Evolutionary conservation across 768 basidiomycete genomes (phyloP), one percentile per base, ranked within the genome.

Genomic region (Russula sp.): DNA sequence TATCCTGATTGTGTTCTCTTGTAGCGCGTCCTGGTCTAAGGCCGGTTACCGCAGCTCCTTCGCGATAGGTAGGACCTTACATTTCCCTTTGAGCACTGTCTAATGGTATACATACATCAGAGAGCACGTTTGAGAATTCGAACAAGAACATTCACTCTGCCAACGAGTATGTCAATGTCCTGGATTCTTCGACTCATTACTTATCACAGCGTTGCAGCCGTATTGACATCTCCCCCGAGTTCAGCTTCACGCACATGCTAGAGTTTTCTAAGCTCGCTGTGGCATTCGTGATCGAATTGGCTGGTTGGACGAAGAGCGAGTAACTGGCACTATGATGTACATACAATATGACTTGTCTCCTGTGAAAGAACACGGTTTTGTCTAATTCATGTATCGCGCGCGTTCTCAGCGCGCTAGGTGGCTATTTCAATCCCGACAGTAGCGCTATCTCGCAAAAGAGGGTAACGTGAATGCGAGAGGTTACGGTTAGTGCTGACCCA

Each of bases 161-260:
- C 37, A 84, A 82, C 44, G 94, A 98, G 92, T 93, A 75, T 68
- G 90, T 75, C n/a, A 3, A 35, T 60, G 6, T 47, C 32, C 54
- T 35, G 64, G 47, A n/a, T 67, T 55, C 57, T 62, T 18, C 18
- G 14, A 8, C 45, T 45, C 49, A 32, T 37, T 63, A 34, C 55
- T 68, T 63, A 70, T 69, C 63, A 48, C 53, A 58, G 59, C 42
- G 49, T 68, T 49, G 40, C 69, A 92, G 91, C 72, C 88, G 88
- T 56, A 89, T 89, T 60, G 90, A 95, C 71, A 79, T 91, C 63
- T 91, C 91, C 11, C 77, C 84, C 22, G 94, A 96, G 73, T 97
- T 97, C 75, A 89, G 87, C 71, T 98, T 96, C 73, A 74, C 77
- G 6, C 94, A 98, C 73, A 92, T 95, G 90, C 84, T 77, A 75